A percentile compares a stretch with the other conserved stretches of the same genome.
Conservation (phyloP, 768 basidiomycete species). For the Lactarius vividus region DNA sequence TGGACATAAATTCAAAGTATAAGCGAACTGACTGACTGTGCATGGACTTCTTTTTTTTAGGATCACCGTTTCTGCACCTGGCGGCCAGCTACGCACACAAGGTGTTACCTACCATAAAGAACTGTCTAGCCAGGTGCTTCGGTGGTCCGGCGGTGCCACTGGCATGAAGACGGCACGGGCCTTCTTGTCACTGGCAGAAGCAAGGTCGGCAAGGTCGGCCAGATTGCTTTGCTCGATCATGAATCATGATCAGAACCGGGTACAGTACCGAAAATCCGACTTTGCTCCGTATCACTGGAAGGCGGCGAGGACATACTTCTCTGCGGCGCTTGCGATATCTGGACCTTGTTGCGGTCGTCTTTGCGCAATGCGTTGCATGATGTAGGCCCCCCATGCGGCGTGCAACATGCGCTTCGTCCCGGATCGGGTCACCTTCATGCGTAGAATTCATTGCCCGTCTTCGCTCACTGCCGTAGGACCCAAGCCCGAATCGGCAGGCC, state of each 20-base stretch:
- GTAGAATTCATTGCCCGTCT: background rate
- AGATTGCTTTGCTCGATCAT: background rate
- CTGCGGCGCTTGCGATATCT: too few relatives aligned
- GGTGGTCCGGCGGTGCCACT: background rate
- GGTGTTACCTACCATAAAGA: background rate
- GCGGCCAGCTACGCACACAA: background rate
- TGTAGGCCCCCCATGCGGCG: background rate
- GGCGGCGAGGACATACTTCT: background rate
- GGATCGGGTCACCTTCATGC: background rate
- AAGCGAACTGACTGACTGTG: background rate
- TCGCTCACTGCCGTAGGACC: background rate
- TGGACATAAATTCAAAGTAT: too few relatives aligned
- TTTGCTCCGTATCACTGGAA: background rate
- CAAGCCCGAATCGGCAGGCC: background rate
- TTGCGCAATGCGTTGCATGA: background rate
- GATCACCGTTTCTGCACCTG: background rate
- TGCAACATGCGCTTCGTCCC: background rate
- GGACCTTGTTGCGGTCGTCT: background rate
- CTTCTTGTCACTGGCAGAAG: background rate
- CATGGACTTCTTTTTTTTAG: background rate
- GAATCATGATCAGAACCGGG: too few relatives aligned
- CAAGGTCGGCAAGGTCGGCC: background rate
- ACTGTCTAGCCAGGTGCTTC: background rate
- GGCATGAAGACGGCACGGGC: background rate
- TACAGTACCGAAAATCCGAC: background rate